A percentile compares a stretch with the other conserved stretches of the same genome.
These are phyloP conservation scores for Verticillium isaacii DNA, from an alignment of 2,329 filamentous ascomycete genomes.

Conservation along the genomic window DNA sequence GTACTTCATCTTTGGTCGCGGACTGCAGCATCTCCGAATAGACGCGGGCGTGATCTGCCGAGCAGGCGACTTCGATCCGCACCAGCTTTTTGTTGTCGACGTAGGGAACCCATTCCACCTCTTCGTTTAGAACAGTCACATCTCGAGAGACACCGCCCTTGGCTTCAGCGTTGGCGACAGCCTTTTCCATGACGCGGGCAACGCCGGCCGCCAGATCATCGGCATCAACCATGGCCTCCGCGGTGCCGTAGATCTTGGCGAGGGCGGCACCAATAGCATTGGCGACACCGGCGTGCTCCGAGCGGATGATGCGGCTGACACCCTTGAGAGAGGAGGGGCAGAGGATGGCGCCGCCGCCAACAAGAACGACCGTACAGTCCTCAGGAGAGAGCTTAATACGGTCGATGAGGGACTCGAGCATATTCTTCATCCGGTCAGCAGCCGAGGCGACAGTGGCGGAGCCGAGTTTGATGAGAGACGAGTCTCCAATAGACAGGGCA, in stretches of 20 bases:
- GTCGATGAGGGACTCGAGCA: conserved; percentile 16
- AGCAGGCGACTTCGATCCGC: conserved; percentile 15
- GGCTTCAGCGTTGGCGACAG: conserved; percentile 12
- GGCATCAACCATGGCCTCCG: conserved; percentile 15
- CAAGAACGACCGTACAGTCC: conserved; percentile 15
- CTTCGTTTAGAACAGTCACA: conserved; percentile 15
- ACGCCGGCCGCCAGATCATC: conserved; percentile 11
- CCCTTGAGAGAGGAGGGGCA: conserved; percentile 14
- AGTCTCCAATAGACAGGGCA: background rate
- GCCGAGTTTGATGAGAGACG: background rate
- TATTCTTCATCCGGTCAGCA: conserved; percentile 7
- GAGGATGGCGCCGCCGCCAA: conserved; percentile 16
- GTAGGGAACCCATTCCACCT: conserved; percentile 16
- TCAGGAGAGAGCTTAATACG: conserved; percentile 17
- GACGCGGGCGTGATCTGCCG: conserved; percentile 13
- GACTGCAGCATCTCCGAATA: conserved; percentile 7
- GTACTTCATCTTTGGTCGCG: background rate
- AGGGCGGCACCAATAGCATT: conserved; percentile 18
- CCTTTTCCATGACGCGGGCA: conserved; percentile 10
- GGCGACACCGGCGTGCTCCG: conserved; percentile 15
- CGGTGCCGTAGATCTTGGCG: conserved; percentile 14
- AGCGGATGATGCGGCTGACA: conserved; percentile 13
- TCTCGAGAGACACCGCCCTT: conserved; percentile 13
- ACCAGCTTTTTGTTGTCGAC: conserved; percentile 16
- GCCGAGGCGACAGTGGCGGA: conserved; percentile 4